A percentile compares a stretch with the other conserved stretches of the same genome.
Conservation (phyloP, 371 early-diverging fungal species). For the Lichtheimia ornata region DNA sequence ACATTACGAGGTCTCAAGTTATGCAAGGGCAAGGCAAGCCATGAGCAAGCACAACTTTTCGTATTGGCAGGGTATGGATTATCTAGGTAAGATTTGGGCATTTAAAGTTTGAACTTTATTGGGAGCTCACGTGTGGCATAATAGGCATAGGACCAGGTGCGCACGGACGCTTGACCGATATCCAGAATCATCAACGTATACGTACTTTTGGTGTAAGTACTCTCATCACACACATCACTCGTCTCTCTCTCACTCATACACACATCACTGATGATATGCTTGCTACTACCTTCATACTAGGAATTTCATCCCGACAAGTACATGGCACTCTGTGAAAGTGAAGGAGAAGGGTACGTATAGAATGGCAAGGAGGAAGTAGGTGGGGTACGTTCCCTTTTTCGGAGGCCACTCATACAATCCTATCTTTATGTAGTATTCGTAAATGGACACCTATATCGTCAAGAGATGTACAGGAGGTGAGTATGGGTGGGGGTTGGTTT, state of each 20-base stretch:
- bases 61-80: slow-evolving; percentile 88
- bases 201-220: slow-evolving; percentile 63
- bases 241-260: too few relatives aligned
- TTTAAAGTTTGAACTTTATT: background rate
- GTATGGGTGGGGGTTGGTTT: too few relatives aligned
- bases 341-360: slow-evolving; percentile 63
- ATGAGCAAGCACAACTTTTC: slow-evolving; percentile 77
- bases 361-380: slow-evolving; percentile 15
- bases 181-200: slow-evolving; percentile 27
- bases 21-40: slow-evolving; percentile 42
- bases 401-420: background rate
- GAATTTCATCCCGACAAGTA: slow-evolving; percentile 62
- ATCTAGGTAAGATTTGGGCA: slow-evolving; percentile 58
- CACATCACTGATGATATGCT: too few relatives aligned
- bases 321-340: slow-evolving; percentile 57
- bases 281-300: slow-evolving; percentile 21
- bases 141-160: slow-evolving; percentile 84
- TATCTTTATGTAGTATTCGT: slow-evolving; percentile 20
- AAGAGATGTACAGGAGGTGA: slow-evolving; percentile 20
- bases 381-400: background rate
- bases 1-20: slow-evolving; percentile 90
- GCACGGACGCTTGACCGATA: slow-evolving; percentile 70
- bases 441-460: slow-evolving; percentile 21
- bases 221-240: too few relatives aligned
- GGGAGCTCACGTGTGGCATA: background rate